These are phyloP conservation scores for Escallonia rubra DNA, from an alignment of 129 eudicot genomes.

Conservation along the genomic window DNA sequence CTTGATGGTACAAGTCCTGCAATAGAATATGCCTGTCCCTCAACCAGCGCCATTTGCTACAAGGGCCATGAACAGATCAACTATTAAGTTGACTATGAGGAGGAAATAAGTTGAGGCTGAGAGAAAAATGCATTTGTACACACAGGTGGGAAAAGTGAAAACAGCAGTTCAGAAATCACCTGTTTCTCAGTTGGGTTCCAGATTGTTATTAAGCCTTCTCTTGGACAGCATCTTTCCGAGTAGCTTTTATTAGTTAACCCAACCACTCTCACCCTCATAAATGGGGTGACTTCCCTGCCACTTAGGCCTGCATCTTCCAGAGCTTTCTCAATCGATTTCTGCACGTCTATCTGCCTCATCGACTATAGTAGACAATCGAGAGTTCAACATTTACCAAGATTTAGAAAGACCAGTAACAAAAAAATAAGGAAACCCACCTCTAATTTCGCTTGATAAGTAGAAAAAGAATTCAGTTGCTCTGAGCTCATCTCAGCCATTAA, in stretches of 20 bases:
- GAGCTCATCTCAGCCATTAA: constrained; percentile 90
- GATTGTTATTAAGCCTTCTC: constrained; percentile 65
- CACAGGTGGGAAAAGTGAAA: not conserved
- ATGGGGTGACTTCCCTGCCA: constrained; percentile 68
- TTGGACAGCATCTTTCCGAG: constrained; percentile 13
- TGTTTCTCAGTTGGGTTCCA: constrained; percentile 86
- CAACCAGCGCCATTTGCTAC: constrained; percentile 54
- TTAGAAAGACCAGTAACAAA: not conserved
- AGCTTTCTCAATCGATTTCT: constrained; percentile 66
- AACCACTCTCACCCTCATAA: constrained; percentile 79
- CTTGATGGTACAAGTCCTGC: constrained; percentile 56
- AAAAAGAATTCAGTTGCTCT: constrained; percentile 60
- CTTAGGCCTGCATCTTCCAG: constrained; percentile 64
- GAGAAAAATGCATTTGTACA: not conserved
- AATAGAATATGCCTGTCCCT: constrained; percentile 75
- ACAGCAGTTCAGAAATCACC: constrained; percentile 27
- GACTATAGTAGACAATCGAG: constrained; percentile 33
- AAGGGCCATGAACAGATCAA: constrained; percentile 6
- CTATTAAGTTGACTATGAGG: not conserved
- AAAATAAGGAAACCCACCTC: constrained; percentile 43
- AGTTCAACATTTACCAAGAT: not conserved
- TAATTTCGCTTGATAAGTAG: constrained; percentile 61
- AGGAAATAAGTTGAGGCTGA: not conserved
- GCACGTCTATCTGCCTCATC: constrained; percentile 55
- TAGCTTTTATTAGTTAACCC: constrained; percentile 44